Base-by-base conservation (phyloP, 2,329 filamentous ascomycete genomes). In the Sarocladiaceae sp. region DNA sequence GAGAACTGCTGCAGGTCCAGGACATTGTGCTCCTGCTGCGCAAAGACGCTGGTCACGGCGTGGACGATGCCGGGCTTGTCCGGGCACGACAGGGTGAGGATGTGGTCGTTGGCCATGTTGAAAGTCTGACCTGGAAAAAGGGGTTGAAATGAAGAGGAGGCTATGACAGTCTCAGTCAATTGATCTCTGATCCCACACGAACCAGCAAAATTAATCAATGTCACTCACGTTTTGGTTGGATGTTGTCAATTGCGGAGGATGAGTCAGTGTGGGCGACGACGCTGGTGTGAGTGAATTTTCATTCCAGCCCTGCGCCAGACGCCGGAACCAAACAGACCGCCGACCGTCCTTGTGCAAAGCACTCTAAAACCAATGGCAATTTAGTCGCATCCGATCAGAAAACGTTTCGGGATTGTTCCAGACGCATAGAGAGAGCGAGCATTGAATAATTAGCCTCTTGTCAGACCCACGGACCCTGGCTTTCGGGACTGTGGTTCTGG, bases 31-130 rank as follows among this genome's bases (percentile, higher is more conserved):
- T 80, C 76, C 62, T 86, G 77, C 49, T 75, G 66, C 37, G 85
- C 84, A 50, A 93, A 77, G 54, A 91, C 74, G 50, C 82, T 85
- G 6, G 87, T 91, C 52, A 93, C 86, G 45, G 85, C 83, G 64
- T 91, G 85, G 50, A 93, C 84, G 60, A 93, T 91, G 61, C 87
- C 87, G 20, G 86, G 78, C 68, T 85, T 84, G 69, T 93, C 87
- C 44, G 87, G 85, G 68, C 87, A 91, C 44, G 85, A 88, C 50
- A 93, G 74, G 21, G 86, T 91, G 54, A 93, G 78, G 60, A 87
- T 83, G 66, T 85, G 78, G 60, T 83, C 79, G 54, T 29, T 41
- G 47, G 66, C 58, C 66, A 70, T 67, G 53, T 56, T 59, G 56
- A 49, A 21, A 16, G 40, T 20, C 23, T 13, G 40, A 16, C 23